Percentiles rank a stretch among this genome's conserved stretches.
phyloP scores from a whole-genome alignment of 805 yeast genomes.

The Blastobotrys americana region DNA sequence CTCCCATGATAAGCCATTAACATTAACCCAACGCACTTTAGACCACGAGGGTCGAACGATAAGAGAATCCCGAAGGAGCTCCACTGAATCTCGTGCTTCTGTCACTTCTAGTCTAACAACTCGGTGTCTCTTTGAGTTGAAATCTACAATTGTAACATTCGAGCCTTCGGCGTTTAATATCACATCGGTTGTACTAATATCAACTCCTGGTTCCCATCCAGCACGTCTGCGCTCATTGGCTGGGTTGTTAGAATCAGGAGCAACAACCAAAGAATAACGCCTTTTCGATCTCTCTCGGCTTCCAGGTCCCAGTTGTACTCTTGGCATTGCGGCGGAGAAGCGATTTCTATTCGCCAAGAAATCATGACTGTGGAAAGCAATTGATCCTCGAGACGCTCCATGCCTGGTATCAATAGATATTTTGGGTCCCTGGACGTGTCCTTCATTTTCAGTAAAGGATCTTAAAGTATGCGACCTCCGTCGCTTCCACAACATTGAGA shows the following conservation, averaged over 20 bases:
- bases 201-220: conserved; percentile 57
- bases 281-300: conserved; percentile 2
- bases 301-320: not conserved
- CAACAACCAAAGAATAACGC: conserved; percentile 16
- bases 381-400: not conserved
- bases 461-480: not conserved
- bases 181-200: conserved; percentile 44
- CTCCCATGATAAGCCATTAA: conserved; percentile 57
- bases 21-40: conserved; percentile 48
- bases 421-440: not conserved
- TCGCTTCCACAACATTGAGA: not conserved
- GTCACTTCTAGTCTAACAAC: conserved; percentile 38
- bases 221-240: conserved; percentile 34
- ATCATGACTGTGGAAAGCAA: not conserved
- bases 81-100: conserved; percentile 1
- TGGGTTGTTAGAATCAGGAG: conserved; percentile 23
- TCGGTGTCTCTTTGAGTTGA: conserved; percentile 37
- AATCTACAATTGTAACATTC: conserved; percentile 47
- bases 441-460: not conserved
- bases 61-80: conserved; percentile 29
- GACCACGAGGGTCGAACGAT: conserved; percentile 40
- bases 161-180: conserved; percentile 45
- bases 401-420: not conserved
- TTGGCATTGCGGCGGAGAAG: not conserved
- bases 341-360: not conserved